These are phyloP conservation scores for Cerioporus squamosus DNA, from an alignment of 1,284 basidiomycete genomes.

Conservation along the genomic window DNA sequence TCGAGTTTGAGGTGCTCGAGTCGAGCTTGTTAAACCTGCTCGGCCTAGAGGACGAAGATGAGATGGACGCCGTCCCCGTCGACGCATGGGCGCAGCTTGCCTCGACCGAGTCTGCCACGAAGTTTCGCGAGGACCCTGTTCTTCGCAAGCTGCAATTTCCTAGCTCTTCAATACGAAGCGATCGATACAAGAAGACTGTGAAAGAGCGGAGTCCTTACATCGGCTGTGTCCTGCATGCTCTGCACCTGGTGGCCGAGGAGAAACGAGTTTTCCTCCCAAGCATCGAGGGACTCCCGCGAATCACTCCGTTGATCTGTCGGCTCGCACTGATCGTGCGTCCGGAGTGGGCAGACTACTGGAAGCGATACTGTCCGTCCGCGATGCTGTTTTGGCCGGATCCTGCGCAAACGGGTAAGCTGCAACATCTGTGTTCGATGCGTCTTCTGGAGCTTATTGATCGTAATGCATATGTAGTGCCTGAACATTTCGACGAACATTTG, in stretches of 20 bases:
- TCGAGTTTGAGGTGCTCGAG: conserved; percentile 62
- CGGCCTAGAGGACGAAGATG: conserved; percentile 36
- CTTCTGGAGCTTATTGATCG: not conserved
- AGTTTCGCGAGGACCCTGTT: conserved; percentile 62
- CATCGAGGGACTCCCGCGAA: conserved; percentile 56
- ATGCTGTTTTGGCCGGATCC: conserved; percentile 60
- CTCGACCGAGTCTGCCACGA: conserved; percentile 42
- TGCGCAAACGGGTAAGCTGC: conserved; percentile 45
- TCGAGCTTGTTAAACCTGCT: conserved; percentile 57
- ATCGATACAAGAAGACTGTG: conserved; percentile 4
- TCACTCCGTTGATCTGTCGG: conserved; percentile 69
- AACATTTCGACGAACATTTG: conserved; percentile 63
- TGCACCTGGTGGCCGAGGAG: conserved; percentile 82
- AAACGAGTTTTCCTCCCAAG: conserved; percentile 59
- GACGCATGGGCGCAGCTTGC: conserved; percentile 40
- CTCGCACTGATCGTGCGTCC: conserved; percentile 70
- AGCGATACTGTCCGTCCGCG: conserved; percentile 69
- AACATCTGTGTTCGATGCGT: not conserved
- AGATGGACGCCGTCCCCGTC: not conserved
- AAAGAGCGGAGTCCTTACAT: conserved; percentile 46
- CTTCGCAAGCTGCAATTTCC: conserved; percentile 51
- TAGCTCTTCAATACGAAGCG: not conserved
- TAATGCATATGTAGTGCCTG: conserved; percentile 38
- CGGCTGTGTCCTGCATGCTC: conserved; percentile 61
- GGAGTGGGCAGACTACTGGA: conserved; percentile 92